Base-by-base conservation (phyloP, 495 filamentous ascomycete species). In the Daldinia grandis region DNA sequence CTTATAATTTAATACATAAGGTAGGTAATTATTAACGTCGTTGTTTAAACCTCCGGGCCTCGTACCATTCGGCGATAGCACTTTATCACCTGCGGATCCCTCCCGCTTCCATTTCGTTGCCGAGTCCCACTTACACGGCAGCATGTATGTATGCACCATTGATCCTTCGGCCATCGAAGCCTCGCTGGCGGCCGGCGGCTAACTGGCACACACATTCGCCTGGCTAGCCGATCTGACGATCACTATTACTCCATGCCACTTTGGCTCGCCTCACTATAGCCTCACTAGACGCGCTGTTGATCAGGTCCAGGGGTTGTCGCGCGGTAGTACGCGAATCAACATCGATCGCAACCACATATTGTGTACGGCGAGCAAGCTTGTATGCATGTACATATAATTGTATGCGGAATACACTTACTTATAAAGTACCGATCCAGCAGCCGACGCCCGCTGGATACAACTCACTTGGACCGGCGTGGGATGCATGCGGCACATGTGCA, bases 191-290 rank as follows among this genome's bases (percentile, higher is more conserved):
- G 14, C 51, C 62, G 49, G 62, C 62, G 62, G 62, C 30, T 53
- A 53, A 47, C 24, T 53, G 57, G n/a, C 8, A 55, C 21, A 21
- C 8, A 55, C 21, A 12, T 58, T 58, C 38, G 51, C 60, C 57
- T 59, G 44, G 38, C 61, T 49, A 49, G 56, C 35, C 62, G 25
- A 28, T 50, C 64, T 33, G 69, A 49, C 64, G 64, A 72, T 72
- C 69, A 14, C 47, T 53, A 68, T 68, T 53, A 44, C 17, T 57
- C 38, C 19, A 61, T 68, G 54, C 57, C 37, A 68, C 49, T 53
- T 30, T 27, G 49, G 25, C 27, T 62, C 62, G 61, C 61, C 56
- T 68, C 62, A 58, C 53, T 50, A 37, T 57, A 53, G 60, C 69
- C 69, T 68, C 55, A 65, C 61, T 65, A 59, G 42, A 53, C 64